These are phyloP conservation scores for Geotrichum fermentans DNA, from an alignment of 1,139 yeast species.

Conservation along the genomic window DNA sequence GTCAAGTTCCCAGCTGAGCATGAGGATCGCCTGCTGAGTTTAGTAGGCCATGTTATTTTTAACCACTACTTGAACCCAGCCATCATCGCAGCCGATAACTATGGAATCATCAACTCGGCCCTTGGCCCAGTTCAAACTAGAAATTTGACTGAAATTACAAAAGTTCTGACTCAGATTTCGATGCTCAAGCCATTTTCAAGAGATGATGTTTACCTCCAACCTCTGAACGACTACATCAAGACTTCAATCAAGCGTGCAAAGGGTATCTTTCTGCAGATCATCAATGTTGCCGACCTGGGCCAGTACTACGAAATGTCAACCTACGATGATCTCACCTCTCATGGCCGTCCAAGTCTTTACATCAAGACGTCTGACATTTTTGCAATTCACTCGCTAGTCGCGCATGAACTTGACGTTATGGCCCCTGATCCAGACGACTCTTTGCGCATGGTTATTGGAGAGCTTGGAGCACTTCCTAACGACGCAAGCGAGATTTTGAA, in stretches of 20 bases:
- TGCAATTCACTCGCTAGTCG: conserved; percentile 54
- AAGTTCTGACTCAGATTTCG: conserved; percentile 62
- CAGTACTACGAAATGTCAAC: conserved; percentile 56
- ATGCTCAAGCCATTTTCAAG: conserved; percentile 58
- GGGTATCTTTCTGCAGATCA: conserved; percentile 45
- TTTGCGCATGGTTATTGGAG: conserved; percentile 44
- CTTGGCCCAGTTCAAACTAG: conserved; percentile 40
- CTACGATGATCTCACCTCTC: conserved; percentile 68
- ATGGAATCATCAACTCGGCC: conserved; percentile 45
- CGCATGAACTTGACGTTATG: conserved; percentile 50
- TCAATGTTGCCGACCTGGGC: conserved; percentile 57
- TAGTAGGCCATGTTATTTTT: conserved; percentile 65
- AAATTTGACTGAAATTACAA: conserved; percentile 55
- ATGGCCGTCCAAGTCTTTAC: conserved; percentile 58
- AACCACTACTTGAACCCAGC: conserved; percentile 63
- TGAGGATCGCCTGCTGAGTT: conserved; percentile 50
- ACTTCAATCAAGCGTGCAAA: conserved; percentile 48
- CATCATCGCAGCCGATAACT: conserved; percentile 63
- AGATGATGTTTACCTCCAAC: conserved; percentile 67
- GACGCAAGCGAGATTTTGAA: conserved; percentile 44
- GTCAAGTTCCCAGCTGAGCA: conserved; percentile 48
- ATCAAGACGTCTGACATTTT: conserved; percentile 64
- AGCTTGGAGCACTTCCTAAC: conserved; percentile 43
- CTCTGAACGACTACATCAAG: conserved; percentile 67
- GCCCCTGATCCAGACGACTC: conserved; percentile 50